Conservation (phyloP, 352 stramenopile species). For the Pseudoperonospora humuli region DNA sequence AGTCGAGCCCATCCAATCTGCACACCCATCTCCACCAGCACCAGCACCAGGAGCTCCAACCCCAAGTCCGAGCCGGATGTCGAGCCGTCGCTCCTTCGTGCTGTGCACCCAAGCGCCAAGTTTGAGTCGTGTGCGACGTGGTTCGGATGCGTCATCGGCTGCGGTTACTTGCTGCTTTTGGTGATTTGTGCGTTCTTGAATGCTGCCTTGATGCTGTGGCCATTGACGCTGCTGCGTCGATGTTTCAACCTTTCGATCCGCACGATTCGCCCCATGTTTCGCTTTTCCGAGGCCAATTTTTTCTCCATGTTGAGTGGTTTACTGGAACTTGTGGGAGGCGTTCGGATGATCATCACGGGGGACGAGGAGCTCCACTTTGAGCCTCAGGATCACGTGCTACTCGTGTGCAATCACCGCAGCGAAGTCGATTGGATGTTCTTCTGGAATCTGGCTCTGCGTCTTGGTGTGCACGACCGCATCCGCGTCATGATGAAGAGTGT, state of each 20-base stretch:
- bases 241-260: constrained; percentile 15
- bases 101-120: constrained; percentile 36
- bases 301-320: constrained; percentile 55
- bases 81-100: constrained; percentile 21
- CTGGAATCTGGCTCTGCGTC: constrained; percentile 60
- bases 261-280: constrained; percentile 24
- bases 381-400: constrained; percentile 36
- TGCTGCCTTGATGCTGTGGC: constrained; percentile 53
- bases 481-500: constrained; percentile 75
- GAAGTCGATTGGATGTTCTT: constrained; percentile 83
- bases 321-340: constrained; percentile 44
- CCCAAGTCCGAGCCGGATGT: constrained; percentile 13
- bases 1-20: constrained; percentile 1
- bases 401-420: constrained; percentile 73
- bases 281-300: constrained; percentile 39
- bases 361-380: constrained; percentile 42
- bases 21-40: not conserved
- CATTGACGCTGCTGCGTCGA: constrained; percentile 37
- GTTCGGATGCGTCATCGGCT: constrained; percentile 34
- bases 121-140: constrained; percentile 40
- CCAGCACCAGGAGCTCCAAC: not conserved
- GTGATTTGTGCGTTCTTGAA: constrained; percentile 48
- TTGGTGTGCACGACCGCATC: constrained; percentile 60
- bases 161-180: constrained; percentile 40
- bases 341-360: constrained; percentile 52